These are phyloP conservation scores for Hypoxylon intermedium DNA, from an alignment of 495 filamentous ascomycete genomes.

Conservation along the genomic window DNA sequence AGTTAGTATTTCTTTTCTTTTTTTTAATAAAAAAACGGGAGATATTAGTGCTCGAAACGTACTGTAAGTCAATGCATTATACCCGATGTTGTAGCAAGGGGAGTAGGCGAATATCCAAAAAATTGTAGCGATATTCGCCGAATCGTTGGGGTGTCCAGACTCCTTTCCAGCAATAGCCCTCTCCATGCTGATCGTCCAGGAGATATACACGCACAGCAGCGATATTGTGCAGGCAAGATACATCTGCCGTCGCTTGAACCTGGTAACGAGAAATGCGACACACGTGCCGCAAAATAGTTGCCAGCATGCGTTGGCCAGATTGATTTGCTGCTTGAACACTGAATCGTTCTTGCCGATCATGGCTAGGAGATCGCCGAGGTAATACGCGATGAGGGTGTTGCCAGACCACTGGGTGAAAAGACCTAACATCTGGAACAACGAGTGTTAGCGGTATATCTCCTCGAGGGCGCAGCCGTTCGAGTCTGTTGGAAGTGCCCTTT, in stretches of 20 bases:
- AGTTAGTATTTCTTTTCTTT: not conserved
- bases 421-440: slow-evolving; percentile 47
- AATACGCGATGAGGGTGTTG: slow-evolving; percentile 64
- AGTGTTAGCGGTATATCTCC: not conserved
- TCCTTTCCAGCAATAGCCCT: slow-evolving; percentile 53
- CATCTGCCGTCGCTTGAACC: slow-evolving; percentile 64
- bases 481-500: no score
- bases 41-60: slow-evolving; percentile 22
- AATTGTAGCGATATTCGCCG: slow-evolving; percentile 53
- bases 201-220: slow-evolving; percentile 62
- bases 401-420: slow-evolving; percentile 62
- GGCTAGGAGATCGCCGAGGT: slow-evolving; percentile 58
- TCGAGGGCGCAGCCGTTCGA: no score
- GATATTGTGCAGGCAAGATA: slow-evolving; percentile 63
- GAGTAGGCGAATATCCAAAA: slow-evolving; percentile 71
- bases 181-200: slow-evolving; percentile 66
- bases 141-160: slow-evolving; percentile 46
- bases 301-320: slow-evolving; percentile 67
- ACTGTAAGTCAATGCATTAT: slow-evolving; percentile 73
- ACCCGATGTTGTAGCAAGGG: slow-evolving; percentile 71
- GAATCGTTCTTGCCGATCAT: slow-evolving; percentile 59
- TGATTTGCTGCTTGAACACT: slow-evolving; percentile 61
- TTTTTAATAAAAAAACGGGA: not conserved
- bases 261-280: slow-evolving; percentile 60
- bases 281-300: slow-evolving; percentile 55